phyloP scores from a whole-genome alignment of 1,284 basidiomycete species.

The Rhodotorula sp. region DNA sequence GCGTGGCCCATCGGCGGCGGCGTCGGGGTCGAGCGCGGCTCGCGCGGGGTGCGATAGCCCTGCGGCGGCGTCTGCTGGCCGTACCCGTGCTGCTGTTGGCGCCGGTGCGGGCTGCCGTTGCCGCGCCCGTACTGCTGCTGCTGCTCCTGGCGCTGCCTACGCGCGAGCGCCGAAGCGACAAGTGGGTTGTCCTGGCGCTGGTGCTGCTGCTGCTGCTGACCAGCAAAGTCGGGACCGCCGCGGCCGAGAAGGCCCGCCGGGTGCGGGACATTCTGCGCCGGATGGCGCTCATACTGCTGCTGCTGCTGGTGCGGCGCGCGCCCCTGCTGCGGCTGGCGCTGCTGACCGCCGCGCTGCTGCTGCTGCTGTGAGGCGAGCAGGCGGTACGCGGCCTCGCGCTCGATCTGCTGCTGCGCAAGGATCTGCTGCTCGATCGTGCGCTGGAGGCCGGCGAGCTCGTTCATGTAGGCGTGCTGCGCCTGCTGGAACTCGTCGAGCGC shows the following conservation, averaged over 20 bases:
- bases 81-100: neutral
- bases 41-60: neutral
- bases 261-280: neutral
- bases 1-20: neutral
- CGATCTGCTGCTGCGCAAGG: constrained; percentile 20
- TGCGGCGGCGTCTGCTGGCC: neutral
- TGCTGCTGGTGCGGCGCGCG: neutral
- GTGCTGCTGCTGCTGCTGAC: neutral
- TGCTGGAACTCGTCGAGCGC: constrained; percentile 23
- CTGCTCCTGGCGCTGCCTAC: constrained; percentile 14
- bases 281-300: neutral
- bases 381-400: constrained; percentile 14
- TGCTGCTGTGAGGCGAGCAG: constrained; percentile 10
- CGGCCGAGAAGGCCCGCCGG: neutral
- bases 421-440: constrained; percentile 25
- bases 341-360: neutral
- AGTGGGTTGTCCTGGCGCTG: constrained; percentile 25
- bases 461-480: constrained; percentile 22
- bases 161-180: constrained; percentile 32
- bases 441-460: constrained; percentile 16
- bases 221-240: too few relatives aligned
- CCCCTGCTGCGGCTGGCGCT: neutral
- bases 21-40: constrained; percentile 3
- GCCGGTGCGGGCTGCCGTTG: neutral
- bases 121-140: neutral